A percentile compares a stretch with the other conserved stretches of the same genome.
phyloP scores from a whole-genome alignment of 2,329 filamentous ascomycete genomes.

The Aspergillus costaricaensis region DNA sequence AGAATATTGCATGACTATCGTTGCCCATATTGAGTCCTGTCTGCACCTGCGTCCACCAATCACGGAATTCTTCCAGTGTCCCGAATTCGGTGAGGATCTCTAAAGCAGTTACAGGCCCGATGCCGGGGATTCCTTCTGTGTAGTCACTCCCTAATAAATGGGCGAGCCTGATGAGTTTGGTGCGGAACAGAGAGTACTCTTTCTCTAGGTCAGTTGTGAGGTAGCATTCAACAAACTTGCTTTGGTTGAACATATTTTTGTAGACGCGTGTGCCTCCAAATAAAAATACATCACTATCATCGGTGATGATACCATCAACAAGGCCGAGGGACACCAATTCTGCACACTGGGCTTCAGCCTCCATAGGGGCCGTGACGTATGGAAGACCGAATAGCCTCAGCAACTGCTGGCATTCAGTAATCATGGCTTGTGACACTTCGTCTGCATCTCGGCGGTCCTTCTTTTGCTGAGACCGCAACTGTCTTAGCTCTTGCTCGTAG shows the following conservation, averaged over 20 bases:
- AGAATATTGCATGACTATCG: constrained; percentile 66
- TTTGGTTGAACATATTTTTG: constrained; percentile 99
- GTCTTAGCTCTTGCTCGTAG: constrained; percentile 84
- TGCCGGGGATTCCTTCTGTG: constrained; percentile 84
- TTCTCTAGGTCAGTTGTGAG: constrained; percentile 79
- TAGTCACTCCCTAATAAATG: constrained; percentile 94
- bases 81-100: constrained; percentile 93
- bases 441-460: constrained; percentile 95
- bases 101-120: constrained; percentile 90
- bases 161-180: constrained; percentile 84
- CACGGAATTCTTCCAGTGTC: constrained; percentile 70
- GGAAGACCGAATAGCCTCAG: constrained; percentile 89
- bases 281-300: constrained; percentile 94
- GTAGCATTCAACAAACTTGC: constrained; percentile 98
- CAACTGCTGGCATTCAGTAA: constrained; percentile 89
- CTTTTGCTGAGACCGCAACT: constrained; percentile 89
- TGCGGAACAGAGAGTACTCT: constrained; percentile 83
- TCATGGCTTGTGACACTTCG: constrained; percentile 95
- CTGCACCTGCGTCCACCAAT: constrained; percentile 86
- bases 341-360: constrained; percentile 96
- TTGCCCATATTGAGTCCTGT: constrained; percentile 60
- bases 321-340: constrained; percentile 82
- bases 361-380: constrained; percentile 97
- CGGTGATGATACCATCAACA: constrained; percentile 96
- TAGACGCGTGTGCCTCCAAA: constrained; percentile 96